Percentiles rank a stretch among this genome's conserved stretches.
phyloP scores from a whole-genome alignment of 352 stramenopile genomes.

The Pythium rhizo-oryzae region DNA sequence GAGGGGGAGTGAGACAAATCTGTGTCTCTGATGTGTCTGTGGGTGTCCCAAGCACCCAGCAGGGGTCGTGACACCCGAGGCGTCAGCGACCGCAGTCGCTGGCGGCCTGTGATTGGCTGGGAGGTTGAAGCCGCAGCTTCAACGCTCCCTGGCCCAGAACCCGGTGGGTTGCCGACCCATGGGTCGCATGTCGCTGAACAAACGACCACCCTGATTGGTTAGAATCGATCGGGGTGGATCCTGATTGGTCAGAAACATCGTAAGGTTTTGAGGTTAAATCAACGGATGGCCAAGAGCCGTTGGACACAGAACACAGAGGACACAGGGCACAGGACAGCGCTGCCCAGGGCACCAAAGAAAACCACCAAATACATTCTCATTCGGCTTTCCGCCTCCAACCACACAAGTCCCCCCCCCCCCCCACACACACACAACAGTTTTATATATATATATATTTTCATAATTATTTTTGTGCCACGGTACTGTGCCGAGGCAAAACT shows the following conservation, averaged over 20 bases:
- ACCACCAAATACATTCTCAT: too few relatives aligned
- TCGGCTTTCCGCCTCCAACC: too few relatives aligned
- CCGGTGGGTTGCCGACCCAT: not conserved
- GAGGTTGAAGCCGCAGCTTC: not conserved
- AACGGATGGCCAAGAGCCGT: not conserved
- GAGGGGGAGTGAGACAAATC: constrained; percentile 17
- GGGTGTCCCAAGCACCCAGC: not conserved
- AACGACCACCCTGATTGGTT: constrained; percentile 8
- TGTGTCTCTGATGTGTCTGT: not conserved
- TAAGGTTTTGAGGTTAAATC: constrained; percentile 5
- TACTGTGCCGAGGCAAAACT: too few relatives aligned
- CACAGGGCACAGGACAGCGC: constrained; percentile 6
- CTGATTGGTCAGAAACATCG: not conserved
- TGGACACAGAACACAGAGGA: constrained; percentile 4
- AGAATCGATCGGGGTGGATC: constrained; percentile 4
- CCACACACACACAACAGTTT: too few relatives aligned
- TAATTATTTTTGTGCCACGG: too few relatives aligned
- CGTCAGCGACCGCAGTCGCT: too few relatives aligned
- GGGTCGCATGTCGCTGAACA: not conserved
- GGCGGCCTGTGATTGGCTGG: too few relatives aligned
- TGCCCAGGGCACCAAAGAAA: too few relatives aligned
- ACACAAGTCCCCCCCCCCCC: too few relatives aligned
- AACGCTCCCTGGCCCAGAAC: not conserved
- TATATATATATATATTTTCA: too few relatives aligned
- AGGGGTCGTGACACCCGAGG: not conserved